These are phyloP conservation scores for Cotoneaster glaucophyllus DNA, from an alignment of 306 rosid species.

Conservation along the genomic window DNA sequence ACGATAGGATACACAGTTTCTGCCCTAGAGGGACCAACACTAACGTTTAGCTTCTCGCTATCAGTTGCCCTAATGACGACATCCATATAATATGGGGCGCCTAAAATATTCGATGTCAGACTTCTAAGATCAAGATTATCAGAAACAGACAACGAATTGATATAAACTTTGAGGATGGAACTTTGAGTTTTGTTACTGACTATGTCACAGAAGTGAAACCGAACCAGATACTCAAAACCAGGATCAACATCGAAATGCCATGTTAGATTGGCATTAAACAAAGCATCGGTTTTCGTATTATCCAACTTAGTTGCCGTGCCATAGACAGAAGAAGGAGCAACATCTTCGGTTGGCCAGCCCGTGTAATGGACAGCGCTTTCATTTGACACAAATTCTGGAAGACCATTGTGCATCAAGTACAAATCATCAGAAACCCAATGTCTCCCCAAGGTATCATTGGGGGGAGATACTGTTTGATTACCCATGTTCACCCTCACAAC, in stretches of 20 bases:
- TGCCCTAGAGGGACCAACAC: conserved; percentile 38
- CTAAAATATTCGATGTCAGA: conserved; percentile 16
- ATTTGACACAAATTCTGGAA: conserved; percentile 28
- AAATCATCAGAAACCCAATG: conserved; percentile 49
- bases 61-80: conserved; percentile 27
- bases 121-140: conserved; percentile 22
- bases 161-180: conserved; percentile 33
- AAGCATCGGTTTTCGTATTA: too few species aligned
- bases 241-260: conserved; percentile 51
- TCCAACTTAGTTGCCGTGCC: conserved; percentile 42
- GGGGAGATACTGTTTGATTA: conserved; percentile 28
- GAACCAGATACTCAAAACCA: conserved; percentile 53
- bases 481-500: conserved; percentile 66
- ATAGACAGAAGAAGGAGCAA: conserved; percentile 49
- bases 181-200: background rate
- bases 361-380: conserved; percentile 29
- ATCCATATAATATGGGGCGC: conserved; percentile 52
- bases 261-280: conserved; percentile 29
- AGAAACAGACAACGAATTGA: conserved; percentile 42
- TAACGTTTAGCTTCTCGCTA: conserved; percentile 26
- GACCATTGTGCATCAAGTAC: conserved; percentile 16
- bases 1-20: conserved; percentile 10
- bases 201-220: conserved; percentile 66
- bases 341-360: background rate
- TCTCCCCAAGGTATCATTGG: conserved; percentile 44